Conservation (phyloP, 1,139 yeast genomes). For the Candida gigantensis region DNA sequence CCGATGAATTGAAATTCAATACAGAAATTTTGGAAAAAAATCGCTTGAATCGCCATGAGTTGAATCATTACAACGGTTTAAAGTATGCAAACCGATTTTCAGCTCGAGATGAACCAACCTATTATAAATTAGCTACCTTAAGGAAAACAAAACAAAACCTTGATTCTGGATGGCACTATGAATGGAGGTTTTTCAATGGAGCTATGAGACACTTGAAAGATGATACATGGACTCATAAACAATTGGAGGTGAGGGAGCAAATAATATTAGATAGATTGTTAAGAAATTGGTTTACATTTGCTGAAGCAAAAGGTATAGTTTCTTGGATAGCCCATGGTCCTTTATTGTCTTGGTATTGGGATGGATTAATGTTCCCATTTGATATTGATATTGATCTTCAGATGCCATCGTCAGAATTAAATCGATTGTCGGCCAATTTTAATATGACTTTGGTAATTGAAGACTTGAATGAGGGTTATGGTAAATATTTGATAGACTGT, state of each 20-base stretch:
- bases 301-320: slow-evolving; percentile 36
- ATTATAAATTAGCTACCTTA: slow-evolving; percentile 38
- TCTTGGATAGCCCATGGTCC: slow-evolving; percentile 59
- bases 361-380: slow-evolving; percentile 39
- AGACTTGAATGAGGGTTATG: slow-evolving; percentile 34
- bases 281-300: slow-evolving; percentile 37
- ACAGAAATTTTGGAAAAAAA: slow-evolving; percentile 16
- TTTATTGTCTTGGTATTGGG: slow-evolving; percentile 43
- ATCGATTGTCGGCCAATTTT: slow-evolving; percentile 28
- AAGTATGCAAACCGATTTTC: slow-evolving; percentile 20
- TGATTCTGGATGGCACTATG: slow-evolving; percentile 44
- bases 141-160: slow-evolving; percentile 24
- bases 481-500: slow-evolving; percentile 36
- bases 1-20: slow-evolving; percentile 27
- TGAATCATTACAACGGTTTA: slow-evolving; percentile 27
- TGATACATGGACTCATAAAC: slow-evolving; percentile 23
- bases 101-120: slow-evolving; percentile 26
- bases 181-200: slow-evolving; percentile 41
- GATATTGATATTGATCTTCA: slow-evolving; percentile 40
- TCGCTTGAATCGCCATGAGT: slow-evolving; percentile 22
- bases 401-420: slow-evolving; percentile 37
- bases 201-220: slow-evolving; percentile 24
- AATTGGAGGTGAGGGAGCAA: slow-evolving; percentile 30
- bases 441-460: slow-evolving; percentile 41
- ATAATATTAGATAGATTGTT: slow-evolving; percentile 34